phyloP scores from a whole-genome alignment of 352 stramenopile genomes.

The Globisporangium cylindrosporum region DNA sequence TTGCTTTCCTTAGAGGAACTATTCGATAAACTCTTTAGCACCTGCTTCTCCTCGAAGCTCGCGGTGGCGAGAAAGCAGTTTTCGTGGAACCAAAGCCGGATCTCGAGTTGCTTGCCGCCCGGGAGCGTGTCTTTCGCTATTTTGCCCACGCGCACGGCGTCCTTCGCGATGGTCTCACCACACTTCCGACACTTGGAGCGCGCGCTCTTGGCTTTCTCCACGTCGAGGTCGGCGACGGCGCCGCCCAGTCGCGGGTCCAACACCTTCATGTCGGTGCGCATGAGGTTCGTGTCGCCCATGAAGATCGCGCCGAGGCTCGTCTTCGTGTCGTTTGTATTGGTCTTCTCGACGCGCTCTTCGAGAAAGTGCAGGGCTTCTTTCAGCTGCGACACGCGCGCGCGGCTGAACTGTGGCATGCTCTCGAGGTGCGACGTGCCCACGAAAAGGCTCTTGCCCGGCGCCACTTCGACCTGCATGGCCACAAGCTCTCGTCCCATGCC shows the following conservation, averaged over 20 bases:
- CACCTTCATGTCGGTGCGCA: conserved; percentile 56
- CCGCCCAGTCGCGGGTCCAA: conserved; percentile 36
- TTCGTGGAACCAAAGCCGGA: conserved; percentile 59
- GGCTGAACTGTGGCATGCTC: conserved; percentile 57
- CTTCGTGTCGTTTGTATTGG: neutral
- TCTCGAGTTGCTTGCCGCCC: conserved; percentile 41
- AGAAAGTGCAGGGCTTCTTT: conserved; percentile 51
- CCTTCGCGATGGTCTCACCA: conserved; percentile 42
- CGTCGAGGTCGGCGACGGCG: conserved; percentile 34
- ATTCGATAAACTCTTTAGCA: conserved; percentile 21
- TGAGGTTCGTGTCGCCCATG: conserved; percentile 77
- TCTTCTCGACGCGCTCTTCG: conserved; percentile 36
- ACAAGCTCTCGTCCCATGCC: conserved; percentile 76
- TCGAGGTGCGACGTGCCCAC: conserved; percentile 72
- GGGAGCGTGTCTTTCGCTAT: conserved; percentile 43
- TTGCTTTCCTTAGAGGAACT: conserved; percentile 9
- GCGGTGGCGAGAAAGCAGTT: conserved; percentile 42
- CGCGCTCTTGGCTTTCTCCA: conserved; percentile 49
- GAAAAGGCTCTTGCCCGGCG: conserved; percentile 42
- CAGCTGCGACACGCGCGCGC: conserved; percentile 47
- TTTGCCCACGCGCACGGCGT: conserved; percentile 47
- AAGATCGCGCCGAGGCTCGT: conserved; percentile 60
- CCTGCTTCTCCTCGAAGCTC: conserved; percentile 39
- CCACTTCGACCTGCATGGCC: conserved; percentile 46
- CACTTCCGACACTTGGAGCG: conserved; percentile 61